phyloP scores from a whole-genome alignment of 2,329 filamentous ascomycete species.

The Blastomyces percursus region DNA sequence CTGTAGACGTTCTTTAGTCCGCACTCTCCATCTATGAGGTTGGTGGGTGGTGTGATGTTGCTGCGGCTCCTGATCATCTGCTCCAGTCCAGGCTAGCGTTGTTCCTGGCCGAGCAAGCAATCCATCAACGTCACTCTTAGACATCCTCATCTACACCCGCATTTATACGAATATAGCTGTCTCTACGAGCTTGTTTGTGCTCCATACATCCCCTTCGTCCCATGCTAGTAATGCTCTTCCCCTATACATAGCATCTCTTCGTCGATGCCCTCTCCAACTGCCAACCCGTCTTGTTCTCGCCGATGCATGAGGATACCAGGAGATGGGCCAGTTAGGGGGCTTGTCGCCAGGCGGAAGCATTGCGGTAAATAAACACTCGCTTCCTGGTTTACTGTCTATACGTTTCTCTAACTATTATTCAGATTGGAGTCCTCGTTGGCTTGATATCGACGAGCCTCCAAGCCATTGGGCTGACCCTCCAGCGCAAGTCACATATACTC shows the following conservation, averaged over 20 bases:
- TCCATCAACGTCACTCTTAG: neutral
- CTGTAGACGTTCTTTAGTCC: neutral
- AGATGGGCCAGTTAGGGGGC: conserved; percentile 62
- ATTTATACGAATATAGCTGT: no score
- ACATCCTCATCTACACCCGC: neutral
- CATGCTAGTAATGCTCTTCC: neutral
- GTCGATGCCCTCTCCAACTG: conserved; percentile 27
- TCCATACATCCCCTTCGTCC: neutral
- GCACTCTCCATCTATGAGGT: neutral
- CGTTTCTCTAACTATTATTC: conserved; percentile 10
- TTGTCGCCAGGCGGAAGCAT: conserved; percentile 69
- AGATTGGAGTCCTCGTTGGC: conserved; percentile 90
- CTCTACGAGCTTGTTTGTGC: no score
- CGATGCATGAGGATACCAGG: conserved; percentile 28
- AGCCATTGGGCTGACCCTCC: conserved; percentile 85
- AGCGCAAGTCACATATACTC: conserved; percentile 95
- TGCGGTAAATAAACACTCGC: conserved; percentile 43
- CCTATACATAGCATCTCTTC: neutral
- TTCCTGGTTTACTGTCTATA: neutral
- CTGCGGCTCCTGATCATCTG: neutral
- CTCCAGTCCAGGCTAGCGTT: neutral
- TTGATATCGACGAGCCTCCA: conserved; percentile 89
- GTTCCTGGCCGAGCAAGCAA: neutral
- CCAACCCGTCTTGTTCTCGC: conserved; percentile 21
- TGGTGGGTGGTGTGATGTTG: neutral